Base-by-base conservation (phyloP, 2,329 filamentous ascomycete species). In the Fusarium coffeatum region DNA sequence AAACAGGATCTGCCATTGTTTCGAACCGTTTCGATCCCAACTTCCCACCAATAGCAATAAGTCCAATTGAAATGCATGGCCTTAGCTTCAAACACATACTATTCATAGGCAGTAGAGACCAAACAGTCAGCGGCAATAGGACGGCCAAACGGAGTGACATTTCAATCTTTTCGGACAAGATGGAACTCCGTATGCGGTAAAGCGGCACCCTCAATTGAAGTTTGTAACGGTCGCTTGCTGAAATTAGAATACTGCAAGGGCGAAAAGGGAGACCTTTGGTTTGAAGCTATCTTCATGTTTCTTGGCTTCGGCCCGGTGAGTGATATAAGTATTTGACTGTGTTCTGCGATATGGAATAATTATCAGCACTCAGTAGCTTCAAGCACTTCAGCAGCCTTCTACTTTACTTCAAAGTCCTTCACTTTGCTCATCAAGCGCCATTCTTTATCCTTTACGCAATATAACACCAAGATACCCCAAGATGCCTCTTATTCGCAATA, bases 81-180 rank as follows among this genome's bases (percentile, higher is more conserved):
- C 9, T 11, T 32, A n/a, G 32, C 34, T 59, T 37, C 43, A 61
- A 59, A 60, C 28, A 25, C 3, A n/a, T 5, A 1, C 55, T 61
- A 61, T 43, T 43, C 20, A 42, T 60, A 61, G 43, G 32, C 37
- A 60, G 43, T 50, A 61, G 58, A 60, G 51, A 61, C 55, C 8
- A 23, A 60, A 51, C 58, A 4, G 43, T 60, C 30, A 18, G 43
- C 48, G 58, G 22, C 7, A 22, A 55, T 43, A 58, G 15, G 28
- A 23, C 49, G 55, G 57, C 23, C 13, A 47, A 47, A 28, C 34
- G 8, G 47, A 42, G 22, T 15, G 9, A n/a, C 12, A 47, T 11
- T 6, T 6, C 6, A 9, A 2, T 6, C 3, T 23, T 6, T 43
- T 42, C 16, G 58, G 58, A 61, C 10, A 47, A 34, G 23, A 51